phyloP scores from a whole-genome alignment of 1,284 basidiomycete species.

The Cutaneotrichosporon mucoides region DNA sequence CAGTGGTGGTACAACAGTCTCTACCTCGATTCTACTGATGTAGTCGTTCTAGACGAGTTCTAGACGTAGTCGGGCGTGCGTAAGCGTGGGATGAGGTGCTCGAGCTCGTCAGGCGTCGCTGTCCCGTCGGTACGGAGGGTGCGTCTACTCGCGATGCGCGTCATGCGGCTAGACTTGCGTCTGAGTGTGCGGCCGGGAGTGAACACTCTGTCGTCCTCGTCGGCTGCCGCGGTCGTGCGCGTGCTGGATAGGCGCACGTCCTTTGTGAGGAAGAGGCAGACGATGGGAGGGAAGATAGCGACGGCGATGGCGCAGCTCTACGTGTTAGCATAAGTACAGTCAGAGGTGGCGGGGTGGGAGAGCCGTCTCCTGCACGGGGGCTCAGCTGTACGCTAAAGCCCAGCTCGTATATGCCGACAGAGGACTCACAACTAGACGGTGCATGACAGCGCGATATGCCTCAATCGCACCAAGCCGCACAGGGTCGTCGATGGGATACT shows the following conservation, averaged over 20 bases:
- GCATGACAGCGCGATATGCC: conserved; percentile 48
- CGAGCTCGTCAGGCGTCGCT: conserved; percentile 4
- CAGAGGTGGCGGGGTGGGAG: not conserved
- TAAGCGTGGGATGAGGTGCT: not conserved
- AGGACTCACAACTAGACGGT: conserved; percentile 28
- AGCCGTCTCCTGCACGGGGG: too few species aligned
- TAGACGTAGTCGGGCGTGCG: conserved; percentile 1
- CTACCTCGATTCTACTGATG: not conserved
- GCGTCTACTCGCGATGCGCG: conserved; percentile 1
- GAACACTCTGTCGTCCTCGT: not conserved
- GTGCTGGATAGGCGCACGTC: conserved; percentile 50
- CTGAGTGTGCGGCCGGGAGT: not conserved
- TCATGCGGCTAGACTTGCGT: not conserved
- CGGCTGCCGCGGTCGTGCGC: conserved; percentile 47
- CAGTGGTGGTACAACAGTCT: conserved; percentile 1
- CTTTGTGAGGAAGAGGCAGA: conserved; percentile 44
- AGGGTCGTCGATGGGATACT: conserved; percentile 55
- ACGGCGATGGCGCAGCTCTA: conserved; percentile 37
- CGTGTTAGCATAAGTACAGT: not conserved
- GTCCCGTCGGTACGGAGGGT: not conserved
- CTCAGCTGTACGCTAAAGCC: too few species aligned
- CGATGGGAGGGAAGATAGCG: conserved; percentile 46
- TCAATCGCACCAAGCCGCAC: conserved; percentile 59
- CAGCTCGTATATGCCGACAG: too few species aligned
- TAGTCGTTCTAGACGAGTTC: too few species aligned